phyloP scores from a whole-genome alignment of 1,139 yeast genomes.

The Zygotorulaspora mrakii region DNA sequence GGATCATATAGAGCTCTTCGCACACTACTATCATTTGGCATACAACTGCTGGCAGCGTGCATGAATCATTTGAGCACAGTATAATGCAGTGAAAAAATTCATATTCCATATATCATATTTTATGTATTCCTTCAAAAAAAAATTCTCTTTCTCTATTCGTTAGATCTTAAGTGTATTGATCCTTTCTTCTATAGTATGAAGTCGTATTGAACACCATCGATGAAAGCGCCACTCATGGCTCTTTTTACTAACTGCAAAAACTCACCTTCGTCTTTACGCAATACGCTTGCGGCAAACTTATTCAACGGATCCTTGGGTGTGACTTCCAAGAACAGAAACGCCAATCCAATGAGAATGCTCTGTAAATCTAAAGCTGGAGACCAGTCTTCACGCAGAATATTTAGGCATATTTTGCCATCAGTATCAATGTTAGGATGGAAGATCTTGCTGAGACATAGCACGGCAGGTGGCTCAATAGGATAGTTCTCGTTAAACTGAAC shows the following conservation, averaged over 20 bases:
- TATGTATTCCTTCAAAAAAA: not conserved
- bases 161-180: too few species aligned
- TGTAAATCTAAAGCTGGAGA: slow-evolving; percentile 85
- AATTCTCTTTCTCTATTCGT: not conserved
- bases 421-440: slow-evolving; percentile 93
- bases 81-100: too few species aligned
- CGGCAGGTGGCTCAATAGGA: slow-evolving; percentile 93
- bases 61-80: too few species aligned
- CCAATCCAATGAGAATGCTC: slow-evolving; percentile 77
- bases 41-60: too few species aligned
- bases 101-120: too few species aligned
- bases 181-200: slow-evolving; percentile 39
- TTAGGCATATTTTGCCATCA: slow-evolving; percentile 87
- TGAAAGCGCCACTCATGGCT: slow-evolving; percentile 70
- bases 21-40: too few species aligned
- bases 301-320: slow-evolving; percentile 90
- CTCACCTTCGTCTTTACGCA: slow-evolving; percentile 52
- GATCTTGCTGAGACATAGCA: slow-evolving; percentile 63
- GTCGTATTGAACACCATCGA: slow-evolving; percentile 62
- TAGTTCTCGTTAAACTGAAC: slow-evolving; percentile 65
- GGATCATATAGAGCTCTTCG: not conserved
- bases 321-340: slow-evolving; percentile 84
- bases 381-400: slow-evolving; percentile 93
- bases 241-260: slow-evolving; percentile 58
- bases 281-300: slow-evolving; percentile 77